Conservation (phyloP, 208 protist genomes). For the Crithidia brevicula region DNA sequence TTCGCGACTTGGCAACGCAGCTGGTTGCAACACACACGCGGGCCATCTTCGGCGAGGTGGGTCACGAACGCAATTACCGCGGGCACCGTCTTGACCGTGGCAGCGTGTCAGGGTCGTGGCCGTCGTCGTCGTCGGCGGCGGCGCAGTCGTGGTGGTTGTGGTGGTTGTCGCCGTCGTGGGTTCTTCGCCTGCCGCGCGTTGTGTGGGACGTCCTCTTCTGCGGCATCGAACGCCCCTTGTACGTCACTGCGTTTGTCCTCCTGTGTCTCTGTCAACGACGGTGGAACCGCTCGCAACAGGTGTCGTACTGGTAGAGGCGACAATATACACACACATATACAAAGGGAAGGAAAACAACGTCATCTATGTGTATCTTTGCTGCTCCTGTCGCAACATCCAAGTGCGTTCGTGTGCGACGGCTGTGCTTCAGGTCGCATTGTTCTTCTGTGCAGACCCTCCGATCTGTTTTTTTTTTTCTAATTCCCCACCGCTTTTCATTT, state of each 20-base stretch:
- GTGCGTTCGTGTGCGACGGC: too few species aligned
- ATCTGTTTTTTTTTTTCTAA: background rate
- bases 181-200: background rate
- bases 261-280: slow-evolving; percentile 14
- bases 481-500: background rate
- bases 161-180: slow-evolving; percentile 10
- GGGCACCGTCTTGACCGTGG: background rate
- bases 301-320: slow-evolving; percentile 28
- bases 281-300: slow-evolving; percentile 27
- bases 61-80: background rate
- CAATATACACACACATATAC: background rate
- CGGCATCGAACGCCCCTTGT: slow-evolving; percentile 17
- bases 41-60: slow-evolving; percentile 12
- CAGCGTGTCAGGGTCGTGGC: background rate
- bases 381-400: background rate
- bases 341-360: background rate
- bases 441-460: too few species aligned
- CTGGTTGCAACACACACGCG: slow-evolving; percentile 20
- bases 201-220: slow-evolving; percentile 11
- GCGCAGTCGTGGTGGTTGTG: background rate
- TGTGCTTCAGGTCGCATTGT: too few species aligned
- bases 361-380: background rate
- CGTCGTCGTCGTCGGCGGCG: background rate
- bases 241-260: slow-evolving; percentile 18
- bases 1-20: slow-evolving; percentile 22